A percentile compares a stretch with the other conserved stretches of the same genome.
Evolutionary conservation across 805 yeast species (phyloP).

Genomic region (Ogataea henricii): DNA sequence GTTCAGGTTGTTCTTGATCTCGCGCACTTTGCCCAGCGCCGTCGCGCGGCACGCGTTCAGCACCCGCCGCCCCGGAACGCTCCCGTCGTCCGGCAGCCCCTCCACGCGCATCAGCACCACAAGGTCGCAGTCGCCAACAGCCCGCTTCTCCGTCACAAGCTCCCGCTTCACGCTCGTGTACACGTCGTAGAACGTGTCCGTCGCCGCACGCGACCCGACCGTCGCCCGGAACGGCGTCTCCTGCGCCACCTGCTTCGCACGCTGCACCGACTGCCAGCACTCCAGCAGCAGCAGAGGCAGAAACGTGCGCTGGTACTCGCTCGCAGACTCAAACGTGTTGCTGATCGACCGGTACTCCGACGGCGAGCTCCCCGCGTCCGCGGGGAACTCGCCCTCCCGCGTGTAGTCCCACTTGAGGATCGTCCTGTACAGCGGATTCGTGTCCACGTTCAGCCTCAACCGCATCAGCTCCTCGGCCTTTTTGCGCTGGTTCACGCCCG

Average conservation of each 20-base stretch:
- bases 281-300: slow-evolving; percentile 84
- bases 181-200: slow-evolving; percentile 86
- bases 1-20: slow-evolving; percentile 62
- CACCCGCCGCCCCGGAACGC: slow-evolving; percentile 20
- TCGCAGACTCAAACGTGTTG: slow-evolving; percentile 55
- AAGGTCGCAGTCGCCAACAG: slow-evolving; percentile 73
- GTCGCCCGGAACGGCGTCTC: slow-evolving; percentile 64
- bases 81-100: slow-evolving; percentile 34
- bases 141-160: slow-evolving; percentile 49
- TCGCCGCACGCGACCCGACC: slow-evolving; percentile 78
- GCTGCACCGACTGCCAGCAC: slow-evolving; percentile 88
- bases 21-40: slow-evolving; percentile 80
- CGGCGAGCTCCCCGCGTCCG: too few relatives aligned
- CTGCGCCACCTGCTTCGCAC: slow-evolving; percentile 63
- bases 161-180: slow-evolving; percentile 67
- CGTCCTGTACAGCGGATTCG: slow-evolving; percentile 70
- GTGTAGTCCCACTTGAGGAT: slow-evolving; percentile 79
- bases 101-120: slow-evolving; percentile 61
- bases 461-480: slow-evolving; percentile 78
- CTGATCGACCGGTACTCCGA: slow-evolving; percentile 49
- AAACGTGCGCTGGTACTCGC: slow-evolving; percentile 68
- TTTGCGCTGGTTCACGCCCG: slow-evolving; percentile 45
- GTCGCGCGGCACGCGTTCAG: slow-evolving; percentile 36
- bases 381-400: slow-evolving; percentile 57
- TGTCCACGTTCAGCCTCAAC: slow-evolving; percentile 71